Evolutionary conservation across 2,329 filamentous ascomycete species (phyloP).

Genomic region (Allantophomopsis lycopodina): DNA sequence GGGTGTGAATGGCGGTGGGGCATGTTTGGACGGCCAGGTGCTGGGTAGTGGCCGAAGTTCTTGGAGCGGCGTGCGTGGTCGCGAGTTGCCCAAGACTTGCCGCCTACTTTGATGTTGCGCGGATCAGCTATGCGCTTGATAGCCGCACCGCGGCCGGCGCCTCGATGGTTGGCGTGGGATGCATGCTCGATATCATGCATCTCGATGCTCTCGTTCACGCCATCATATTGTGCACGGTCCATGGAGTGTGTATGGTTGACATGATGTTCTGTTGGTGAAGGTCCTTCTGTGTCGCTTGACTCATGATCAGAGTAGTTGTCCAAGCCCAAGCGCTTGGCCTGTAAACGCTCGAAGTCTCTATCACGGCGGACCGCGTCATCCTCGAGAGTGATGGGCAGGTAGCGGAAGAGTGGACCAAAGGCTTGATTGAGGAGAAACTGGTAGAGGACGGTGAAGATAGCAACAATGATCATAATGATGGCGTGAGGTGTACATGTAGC

Average conservation of each 20-base stretch:
- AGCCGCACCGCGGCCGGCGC: not conserved
- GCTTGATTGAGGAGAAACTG: slow-evolving; percentile 71
- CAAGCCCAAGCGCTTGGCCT: slow-evolving; percentile 55
- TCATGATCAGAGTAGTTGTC: slow-evolving; percentile 36
- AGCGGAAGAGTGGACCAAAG: slow-evolving; percentile 75
- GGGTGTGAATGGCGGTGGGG: slow-evolving; percentile 11
- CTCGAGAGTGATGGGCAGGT: slow-evolving; percentile 88
- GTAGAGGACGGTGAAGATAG: slow-evolving; percentile 59
- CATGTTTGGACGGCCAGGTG: slow-evolving; percentile 27
- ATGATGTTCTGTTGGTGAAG: slow-evolving; percentile 6
- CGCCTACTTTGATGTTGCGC: slow-evolving; percentile 12
- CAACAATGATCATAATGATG: slow-evolving; percentile 68
- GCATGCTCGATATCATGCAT: slow-evolving; percentile 20
- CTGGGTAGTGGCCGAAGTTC: slow-evolving; percentile 30
- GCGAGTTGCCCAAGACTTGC: slow-evolving; percentile 13
- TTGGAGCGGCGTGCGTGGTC: slow-evolving; percentile 20
- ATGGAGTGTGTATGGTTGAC: slow-evolving; percentile 16
- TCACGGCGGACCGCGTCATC: slow-evolving; percentile 90
- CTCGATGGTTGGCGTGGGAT: slow-evolving; percentile 1
- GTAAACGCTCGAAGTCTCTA: slow-evolving; percentile 70
- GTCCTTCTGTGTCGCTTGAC: slow-evolving; percentile 19
- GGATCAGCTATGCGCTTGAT: slow-evolving; percentile 9
- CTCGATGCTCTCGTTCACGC: slow-evolving; percentile 31
- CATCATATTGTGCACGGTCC: slow-evolving; percentile 7
- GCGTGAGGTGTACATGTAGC: slow-evolving; percentile 61